Conservation (phyloP, 371 early-diverging fungal species). For the Gilbertella persicaria region DNA sequence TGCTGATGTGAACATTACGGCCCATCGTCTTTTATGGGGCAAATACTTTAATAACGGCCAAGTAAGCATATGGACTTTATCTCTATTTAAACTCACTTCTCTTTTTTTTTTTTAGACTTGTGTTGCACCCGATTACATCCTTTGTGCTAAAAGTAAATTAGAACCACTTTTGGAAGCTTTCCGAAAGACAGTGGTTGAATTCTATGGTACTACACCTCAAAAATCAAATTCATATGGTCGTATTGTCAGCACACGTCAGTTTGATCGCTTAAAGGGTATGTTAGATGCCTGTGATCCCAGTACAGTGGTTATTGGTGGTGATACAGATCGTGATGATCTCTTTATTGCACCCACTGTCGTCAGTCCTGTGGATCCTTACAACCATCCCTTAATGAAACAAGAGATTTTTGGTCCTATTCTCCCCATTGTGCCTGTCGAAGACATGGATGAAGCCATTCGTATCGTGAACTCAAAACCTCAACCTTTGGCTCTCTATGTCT, state of each 20-base stretch:
- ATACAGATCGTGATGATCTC: conserved; percentile 54
- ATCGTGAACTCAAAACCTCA: conserved; percentile 40
- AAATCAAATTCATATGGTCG: conserved; percentile 62
- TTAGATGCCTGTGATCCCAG: conserved; percentile 51
- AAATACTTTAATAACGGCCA: conserved; percentile 86
- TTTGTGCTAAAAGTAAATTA: conserved; percentile 57
- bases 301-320: conserved; percentile 56
- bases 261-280: conserved; percentile 62
- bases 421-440: conserved; percentile 68
- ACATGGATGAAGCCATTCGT: conserved; percentile 75
- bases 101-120: conserved; percentile 59
- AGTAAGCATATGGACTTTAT: conserved; percentile 35
- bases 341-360: conserved; percentile 74
- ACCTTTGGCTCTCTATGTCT: conserved; percentile 75
- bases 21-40: conserved; percentile 78
- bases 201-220: conserved; percentile 55
- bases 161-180: conserved; percentile 55
- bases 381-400: conserved; percentile 66
- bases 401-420: conserved; percentile 85
- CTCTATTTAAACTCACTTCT: background rate
- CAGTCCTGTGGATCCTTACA: conserved; percentile 50
- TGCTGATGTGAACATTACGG: conserved; percentile 64
- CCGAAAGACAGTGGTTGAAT: conserved; percentile 45
- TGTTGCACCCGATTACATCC: conserved; percentile 86
- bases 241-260: conserved; percentile 72